Conservation (phyloP, 2,329 filamentous ascomycete species). For the Fusarium sp. region DNA sequence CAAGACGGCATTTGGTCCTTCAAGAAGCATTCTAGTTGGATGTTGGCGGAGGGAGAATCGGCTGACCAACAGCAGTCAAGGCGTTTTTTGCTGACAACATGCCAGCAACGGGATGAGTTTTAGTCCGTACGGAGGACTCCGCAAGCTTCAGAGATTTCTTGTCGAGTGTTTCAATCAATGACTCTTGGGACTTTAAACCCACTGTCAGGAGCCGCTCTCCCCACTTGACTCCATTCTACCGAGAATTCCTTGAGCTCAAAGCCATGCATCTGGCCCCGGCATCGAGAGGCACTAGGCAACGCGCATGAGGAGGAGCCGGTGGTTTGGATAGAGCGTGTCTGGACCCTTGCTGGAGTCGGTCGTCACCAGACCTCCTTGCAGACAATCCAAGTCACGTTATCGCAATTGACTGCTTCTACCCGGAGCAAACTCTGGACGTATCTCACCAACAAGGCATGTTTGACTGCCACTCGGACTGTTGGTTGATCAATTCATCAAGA, state of each 20-base stretch:
- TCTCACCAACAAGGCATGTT: constrained; percentile 15
- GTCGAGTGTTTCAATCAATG: not conserved
- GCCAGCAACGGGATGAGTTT: not conserved
- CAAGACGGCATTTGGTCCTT: not conserved
- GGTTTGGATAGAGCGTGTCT: constrained; percentile 6
- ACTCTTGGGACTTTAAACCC: not conserved
- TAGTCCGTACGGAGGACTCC: not conserved
- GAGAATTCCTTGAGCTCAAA: not conserved
- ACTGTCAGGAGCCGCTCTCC: not conserved
- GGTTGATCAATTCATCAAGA: constrained; percentile 12
- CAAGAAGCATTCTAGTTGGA: not conserved
- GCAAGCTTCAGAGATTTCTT: constrained; percentile 1
- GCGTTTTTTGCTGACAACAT: not conserved
- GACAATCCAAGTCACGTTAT: constrained; percentile 40
- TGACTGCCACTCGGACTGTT: constrained; percentile 17
- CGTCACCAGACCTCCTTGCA: constrained; percentile 32
- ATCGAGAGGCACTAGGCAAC: constrained; percentile 4
- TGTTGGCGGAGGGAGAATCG: not conserved
- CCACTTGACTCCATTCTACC: not conserved
- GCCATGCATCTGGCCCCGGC: not conserved
- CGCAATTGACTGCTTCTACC: constrained; percentile 14
- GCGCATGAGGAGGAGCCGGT: constrained; percentile 16
- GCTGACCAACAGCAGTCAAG: not conserved
- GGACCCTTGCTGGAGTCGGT: constrained; percentile 9
- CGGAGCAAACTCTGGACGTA: constrained; percentile 9